These are phyloP conservation scores for Russula abietina DNA, from an alignment of 768 basidiomycete genomes.

Conservation along the genomic window DNA sequence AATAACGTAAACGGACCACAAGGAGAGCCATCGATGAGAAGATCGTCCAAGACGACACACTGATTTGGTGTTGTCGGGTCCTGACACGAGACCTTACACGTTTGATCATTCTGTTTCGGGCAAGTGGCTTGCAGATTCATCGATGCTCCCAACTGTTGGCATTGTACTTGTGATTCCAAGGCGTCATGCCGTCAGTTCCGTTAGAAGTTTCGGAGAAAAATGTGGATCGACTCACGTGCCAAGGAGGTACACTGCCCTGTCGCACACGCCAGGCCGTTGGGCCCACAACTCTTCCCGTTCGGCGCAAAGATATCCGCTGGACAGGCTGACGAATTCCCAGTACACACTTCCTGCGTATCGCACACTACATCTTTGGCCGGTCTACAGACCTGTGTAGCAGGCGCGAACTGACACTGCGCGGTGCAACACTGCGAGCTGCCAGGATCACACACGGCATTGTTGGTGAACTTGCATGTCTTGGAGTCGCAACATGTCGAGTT, in stretches of 20 bases:
- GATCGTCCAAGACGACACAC: constrained; percentile 65
- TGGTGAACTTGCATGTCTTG: constrained; percentile 65
- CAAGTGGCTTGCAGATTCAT: constrained; percentile 65
- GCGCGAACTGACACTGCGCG: constrained; percentile 59
- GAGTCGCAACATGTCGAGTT: constrained; percentile 68
- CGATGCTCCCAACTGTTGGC: constrained; percentile 63
- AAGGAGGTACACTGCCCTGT: constrained; percentile 74
- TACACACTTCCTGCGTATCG: constrained; percentile 68
- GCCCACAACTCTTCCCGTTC: constrained; percentile 68
- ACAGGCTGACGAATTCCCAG: constrained; percentile 67
- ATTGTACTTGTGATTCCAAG: constrained; percentile 52
- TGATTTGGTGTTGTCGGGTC: constrained; percentile 54
- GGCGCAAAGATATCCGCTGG: constrained; percentile 55
- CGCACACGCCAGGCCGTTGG: constrained; percentile 60
- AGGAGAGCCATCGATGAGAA: constrained; percentile 74
- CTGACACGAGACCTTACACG: constrained; percentile 76
- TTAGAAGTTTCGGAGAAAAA: constrained; percentile 7
- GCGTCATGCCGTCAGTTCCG: constrained; percentile 16
- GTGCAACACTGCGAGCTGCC: constrained; percentile 73
- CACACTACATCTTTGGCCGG: constrained; percentile 59
- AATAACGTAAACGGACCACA: constrained; percentile 51
- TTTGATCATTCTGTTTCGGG: constrained; percentile 52
- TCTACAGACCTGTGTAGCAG: constrained; percentile 61
- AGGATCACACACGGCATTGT: constrained; percentile 74
- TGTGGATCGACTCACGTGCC: constrained; percentile 41